These are phyloP conservation scores for Fusarium falciforme DNA, from an alignment of 2,329 filamentous ascomycete species.

Conservation along the genomic window DNA sequence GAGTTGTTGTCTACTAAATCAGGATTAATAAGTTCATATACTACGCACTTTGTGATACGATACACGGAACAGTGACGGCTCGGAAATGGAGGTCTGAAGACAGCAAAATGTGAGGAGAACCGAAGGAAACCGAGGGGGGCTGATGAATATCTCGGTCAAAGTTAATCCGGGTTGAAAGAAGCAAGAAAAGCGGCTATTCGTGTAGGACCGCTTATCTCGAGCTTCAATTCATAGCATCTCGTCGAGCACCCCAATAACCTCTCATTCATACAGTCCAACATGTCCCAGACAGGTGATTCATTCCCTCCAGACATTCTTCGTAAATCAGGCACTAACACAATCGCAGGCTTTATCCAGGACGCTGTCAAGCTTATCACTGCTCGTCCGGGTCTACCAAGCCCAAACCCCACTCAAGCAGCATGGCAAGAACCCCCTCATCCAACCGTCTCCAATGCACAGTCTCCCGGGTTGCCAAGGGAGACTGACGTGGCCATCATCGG, in stretches of 20 bases:
- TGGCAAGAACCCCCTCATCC: slow-evolving; percentile 38
- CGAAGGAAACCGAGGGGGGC: not conserved
- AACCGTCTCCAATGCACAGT: slow-evolving; percentile 37
- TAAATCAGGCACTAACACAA: not conserved
- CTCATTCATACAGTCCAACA: not conserved
- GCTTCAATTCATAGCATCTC: not conserved
- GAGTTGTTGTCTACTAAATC: not conserved
- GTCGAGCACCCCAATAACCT: not conserved
- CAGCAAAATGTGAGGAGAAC: not conserved
- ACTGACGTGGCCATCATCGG: slow-evolving; percentile 45
- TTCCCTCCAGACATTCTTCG: not conserved
- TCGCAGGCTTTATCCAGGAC: slow-evolving; percentile 13
- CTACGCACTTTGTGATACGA: not conserved
- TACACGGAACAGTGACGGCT: not conserved
- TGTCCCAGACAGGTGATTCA: not conserved
- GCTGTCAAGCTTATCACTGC: slow-evolving; percentile 15
- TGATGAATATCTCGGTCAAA: not conserved
- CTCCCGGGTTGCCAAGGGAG: slow-evolving; percentile 17
- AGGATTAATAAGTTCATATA: not conserved
- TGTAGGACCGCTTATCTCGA: not conserved
- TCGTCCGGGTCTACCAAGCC: slow-evolving; percentile 14
- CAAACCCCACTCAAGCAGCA: slow-evolving; percentile 12
- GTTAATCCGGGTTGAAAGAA: not conserved
- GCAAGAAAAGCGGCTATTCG: not conserved
- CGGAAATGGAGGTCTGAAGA: not conserved